A percentile compares a stretch with the other conserved stretches of the same genome.
Conservation (phyloP, 768 basidiomycete species). For the Cantharellus anzutake region DNA sequence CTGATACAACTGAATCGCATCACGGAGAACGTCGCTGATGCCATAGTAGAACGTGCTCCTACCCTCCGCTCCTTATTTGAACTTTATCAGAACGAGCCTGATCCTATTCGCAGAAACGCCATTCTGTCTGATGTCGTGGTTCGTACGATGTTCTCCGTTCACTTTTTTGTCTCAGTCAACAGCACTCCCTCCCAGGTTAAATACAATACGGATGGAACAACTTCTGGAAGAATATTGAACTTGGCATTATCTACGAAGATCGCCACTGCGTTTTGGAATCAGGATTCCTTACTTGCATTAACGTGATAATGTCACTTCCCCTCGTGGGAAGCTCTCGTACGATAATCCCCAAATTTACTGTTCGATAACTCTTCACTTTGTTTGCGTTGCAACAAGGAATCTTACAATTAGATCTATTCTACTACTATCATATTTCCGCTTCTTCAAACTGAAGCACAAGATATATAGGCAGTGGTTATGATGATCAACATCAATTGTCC, state of each 20-base stretch:
- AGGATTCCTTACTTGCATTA: neutral
- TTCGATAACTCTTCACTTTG: too few relatives aligned
- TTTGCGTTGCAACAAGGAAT: too few relatives aligned
- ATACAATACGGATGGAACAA: neutral
- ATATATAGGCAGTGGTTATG: too few relatives aligned
- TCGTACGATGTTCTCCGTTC: neutral
- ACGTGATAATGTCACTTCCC: slow-evolving; percentile 34
- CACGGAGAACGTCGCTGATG: slow-evolving; percentile 10
- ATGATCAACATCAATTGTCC: too few relatives aligned
- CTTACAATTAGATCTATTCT: too few relatives aligned
- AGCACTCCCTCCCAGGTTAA: neutral
- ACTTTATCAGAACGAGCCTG: slow-evolving; percentile 7
- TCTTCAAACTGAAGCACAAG: too few relatives aligned
- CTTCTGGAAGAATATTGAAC: neutral
- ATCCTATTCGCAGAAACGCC: neutral
- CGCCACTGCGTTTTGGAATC: neutral
- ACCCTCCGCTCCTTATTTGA: slow-evolving; percentile 9
- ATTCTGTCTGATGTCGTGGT: neutral
- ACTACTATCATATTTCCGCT: too few relatives aligned
- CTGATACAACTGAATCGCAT: slow-evolving; percentile 10
- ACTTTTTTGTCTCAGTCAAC: neutral
- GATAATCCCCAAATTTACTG: neutral
- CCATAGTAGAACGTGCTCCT: slow-evolving; percentile 9
- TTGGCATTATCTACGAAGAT: neutral
- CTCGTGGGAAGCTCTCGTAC: neutral